A percentile compares a stretch with the other conserved stretches of the same genome.
Conservation (phyloP, 2,329 filamentous ascomycete species). For the Colletotrichum sublineola region DNA sequence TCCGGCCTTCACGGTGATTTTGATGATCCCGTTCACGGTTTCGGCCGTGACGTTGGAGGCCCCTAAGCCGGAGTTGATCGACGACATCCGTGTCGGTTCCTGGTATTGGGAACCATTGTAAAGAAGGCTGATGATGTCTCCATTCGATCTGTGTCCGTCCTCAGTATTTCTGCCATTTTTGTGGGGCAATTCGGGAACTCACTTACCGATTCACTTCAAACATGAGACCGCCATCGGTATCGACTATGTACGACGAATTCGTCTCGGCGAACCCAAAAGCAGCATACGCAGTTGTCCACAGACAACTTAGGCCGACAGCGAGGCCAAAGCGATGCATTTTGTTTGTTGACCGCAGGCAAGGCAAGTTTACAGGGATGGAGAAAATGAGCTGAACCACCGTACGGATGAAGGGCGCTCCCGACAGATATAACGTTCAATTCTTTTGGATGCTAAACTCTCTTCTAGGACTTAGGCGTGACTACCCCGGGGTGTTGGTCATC, state of each 20-base stretch:
- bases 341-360: too few species aligned
- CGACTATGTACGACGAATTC: conserved; percentile 43
- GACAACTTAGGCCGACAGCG: not conserved
- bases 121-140: conserved; percentile 74
- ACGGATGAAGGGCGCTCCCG: not conserved
- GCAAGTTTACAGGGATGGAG: not conserved
- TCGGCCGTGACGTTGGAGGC: conserved; percentile 44
- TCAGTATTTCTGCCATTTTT: not conserved
- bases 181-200: not conserved
- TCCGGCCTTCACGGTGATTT: conserved; percentile 44
- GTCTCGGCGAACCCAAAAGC: conserved; percentile 36
- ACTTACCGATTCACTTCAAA: conserved; percentile 46
- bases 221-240: conserved; percentile 46
- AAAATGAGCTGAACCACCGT: not conserved
- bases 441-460: not conserved
- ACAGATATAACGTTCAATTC: not conserved
- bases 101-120: conserved; percentile 64
- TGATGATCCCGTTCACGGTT: conserved; percentile 42
- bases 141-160: conserved; percentile 63
- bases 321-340: conserved; percentile 12
- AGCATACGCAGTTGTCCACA: conserved; percentile 16
- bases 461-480: too few species aligned
- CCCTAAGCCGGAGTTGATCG: conserved; percentile 64
- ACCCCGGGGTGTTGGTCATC: not conserved
- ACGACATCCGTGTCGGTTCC: conserved; percentile 58